Conservation (phyloP, 176 grass and related monocot species). For the Calamus simplicifolius region DNA sequence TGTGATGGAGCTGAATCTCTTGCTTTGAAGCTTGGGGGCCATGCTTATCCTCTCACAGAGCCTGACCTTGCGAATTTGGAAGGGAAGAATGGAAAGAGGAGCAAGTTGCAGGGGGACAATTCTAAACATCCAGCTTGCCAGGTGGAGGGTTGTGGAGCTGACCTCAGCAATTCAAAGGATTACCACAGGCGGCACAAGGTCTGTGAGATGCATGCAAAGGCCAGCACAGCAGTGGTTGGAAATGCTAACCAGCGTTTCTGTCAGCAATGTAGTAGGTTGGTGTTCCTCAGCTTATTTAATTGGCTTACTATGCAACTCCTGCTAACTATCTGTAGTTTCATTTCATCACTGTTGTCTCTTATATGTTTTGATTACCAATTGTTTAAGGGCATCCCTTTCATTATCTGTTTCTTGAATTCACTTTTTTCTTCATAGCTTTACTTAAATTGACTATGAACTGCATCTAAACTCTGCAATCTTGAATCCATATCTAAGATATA, state of each 20-base stretch:
- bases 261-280: conserved; percentile 90
- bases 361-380: too few species aligned
- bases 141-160: conserved; percentile 51
- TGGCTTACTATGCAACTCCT: neutral
- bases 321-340: too few species aligned
- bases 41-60: conserved; percentile 4
- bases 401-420: too few species aligned
- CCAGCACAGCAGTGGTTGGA: conserved; percentile 27
- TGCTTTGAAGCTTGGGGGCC: conserved; percentile 3
- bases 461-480: too few species aligned
- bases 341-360: too few species aligned
- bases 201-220: conserved; percentile 62
- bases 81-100: conserved; percentile 24
- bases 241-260: conserved; percentile 62
- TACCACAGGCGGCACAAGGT: conserved; percentile 84
- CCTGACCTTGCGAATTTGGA: conserved; percentile 22
- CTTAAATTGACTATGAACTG: too few species aligned
- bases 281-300: conserved; percentile 2
- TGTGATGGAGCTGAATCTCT: conserved; percentile 11
- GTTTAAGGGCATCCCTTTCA: too few species aligned
- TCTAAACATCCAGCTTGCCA: conserved; percentile 39
- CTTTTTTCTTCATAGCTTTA: too few species aligned
- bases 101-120: conserved; percentile 7
- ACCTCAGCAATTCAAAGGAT: conserved; percentile 44
- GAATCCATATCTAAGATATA: too few species aligned